Evolutionary conservation across 2,329 filamentous ascomycete genomes (phyloP), one percentile per base, ranked within the genome.

Genomic region (Raffaelea albimanens): DNA sequence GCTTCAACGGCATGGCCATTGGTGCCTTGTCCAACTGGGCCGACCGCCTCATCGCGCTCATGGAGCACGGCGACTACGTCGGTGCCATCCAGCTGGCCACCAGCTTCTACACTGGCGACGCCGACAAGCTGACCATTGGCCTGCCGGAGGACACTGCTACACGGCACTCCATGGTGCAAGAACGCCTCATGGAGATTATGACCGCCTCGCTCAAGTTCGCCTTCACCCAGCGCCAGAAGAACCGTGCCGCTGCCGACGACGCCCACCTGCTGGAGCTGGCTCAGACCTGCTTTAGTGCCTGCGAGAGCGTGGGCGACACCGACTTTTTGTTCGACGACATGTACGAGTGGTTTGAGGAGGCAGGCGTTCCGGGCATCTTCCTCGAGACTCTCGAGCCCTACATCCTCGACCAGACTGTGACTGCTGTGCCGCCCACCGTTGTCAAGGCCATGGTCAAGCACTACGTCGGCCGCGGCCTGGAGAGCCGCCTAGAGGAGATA

Each of bases 51-150:
- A 82, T 96, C 55, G 90, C 91, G 0, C 73, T 97, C 56, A 96
- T 98, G 87, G 90, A 97, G 62, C 80, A 89, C 48, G 93, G 93
- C n/a, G 89, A 97, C 64, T 95, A 95, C 59, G 85, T 98, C 53
- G 85, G 82, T 13, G 90, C 93, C 2, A 95, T 98, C 51, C 78
- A 84, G 54, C 73, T 98, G 50, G 94, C 91, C 10, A 95, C 89
- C 1, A 85, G 85, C 1, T 98, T 97, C 64, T 97, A 95, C 61
- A 83, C 81, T 8, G 93, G 93, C 21, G 82, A 89, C 58, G 80
- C 87, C n/a, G 88, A 96, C 63, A 96, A 93, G 63, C 75, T 97
- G 44, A 97, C 93, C 0, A 87, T 98, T 47, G 93, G 93, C 0
- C 70, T 98, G 10, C 91, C 94, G 0, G 90, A 96, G 60, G 87